Base-by-base conservation (phyloP, 23 red algal species). In the Gracilariopsis chorda region DNA sequence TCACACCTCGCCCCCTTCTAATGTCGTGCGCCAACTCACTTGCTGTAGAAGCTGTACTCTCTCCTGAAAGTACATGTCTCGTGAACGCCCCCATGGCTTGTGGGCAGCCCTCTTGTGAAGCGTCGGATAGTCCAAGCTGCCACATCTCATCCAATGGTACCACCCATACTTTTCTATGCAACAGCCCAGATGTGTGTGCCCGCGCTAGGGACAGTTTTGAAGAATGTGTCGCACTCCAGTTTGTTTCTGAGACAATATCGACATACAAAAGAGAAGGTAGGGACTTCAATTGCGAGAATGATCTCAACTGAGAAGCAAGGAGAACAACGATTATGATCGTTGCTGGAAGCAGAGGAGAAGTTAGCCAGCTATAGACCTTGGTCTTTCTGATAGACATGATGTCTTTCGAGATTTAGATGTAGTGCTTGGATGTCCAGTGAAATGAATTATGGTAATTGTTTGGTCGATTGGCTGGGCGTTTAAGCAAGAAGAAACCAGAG, bases 141-240 rank as follows among this genome's bases (percentile, higher is more conserved):
- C 80, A 84, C 80, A 84, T 84, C 14, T 84, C 80, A 51, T 84
- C 80, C 24, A 84, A 84, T 2, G 80, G 80, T 6, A 84, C 49
- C 7, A 84, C 33, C 80, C 80, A 84, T 36, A 84, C 58, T 48
- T 84, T 84, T 24, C 59, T 53, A 64, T 84, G 80, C 56, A 84
- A 45, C 24, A 84, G 48, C 2, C 28, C 59, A 4, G 34, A 56
- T 24, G 34, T 37, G 46, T 84, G 59, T 43, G 48, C 59, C 23
- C 59, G 80, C 7, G 80, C 67, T 30, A 84, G 57, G 12, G 80
- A 84, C 43, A 68, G 34, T 24, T 68, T 84, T 2, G 80, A 48
- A 9, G 41, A 13, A 9, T 63, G 33, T 12, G 44, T 61, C 13
- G 52, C 42, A n/a, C 52, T 84, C 80, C 80, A 84, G 49, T 84